These are phyloP conservation scores for Allantophomopsis lycopodina DNA, from an alignment of 2,329 filamentous ascomycete species.

Conservation along the genomic window DNA sequence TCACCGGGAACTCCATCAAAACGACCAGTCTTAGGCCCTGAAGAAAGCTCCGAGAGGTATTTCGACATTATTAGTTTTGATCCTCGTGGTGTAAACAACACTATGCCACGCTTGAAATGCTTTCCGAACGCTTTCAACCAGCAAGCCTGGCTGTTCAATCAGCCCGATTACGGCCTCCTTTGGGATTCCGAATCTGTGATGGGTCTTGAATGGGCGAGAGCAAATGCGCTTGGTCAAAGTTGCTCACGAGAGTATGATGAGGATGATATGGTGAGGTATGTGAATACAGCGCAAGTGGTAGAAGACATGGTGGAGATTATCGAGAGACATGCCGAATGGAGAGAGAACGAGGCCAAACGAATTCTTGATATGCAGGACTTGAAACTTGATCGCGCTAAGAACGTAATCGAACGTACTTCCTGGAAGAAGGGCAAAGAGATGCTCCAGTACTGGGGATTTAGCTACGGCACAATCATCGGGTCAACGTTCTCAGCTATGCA, in stretches of 20 bases:
- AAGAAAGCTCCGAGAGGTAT: neutral
- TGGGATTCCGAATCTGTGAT: slow-evolving; percentile 4
- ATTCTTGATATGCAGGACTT: no score
- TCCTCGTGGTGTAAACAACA: slow-evolving; percentile 31
- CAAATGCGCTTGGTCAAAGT: neutral
- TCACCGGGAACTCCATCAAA: neutral
- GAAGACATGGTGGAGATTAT: neutral
- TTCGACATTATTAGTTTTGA: slow-evolving; percentile 28
- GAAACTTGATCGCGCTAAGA: no score
- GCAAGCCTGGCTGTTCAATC: neutral
- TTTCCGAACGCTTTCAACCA: slow-evolving; percentile 10
- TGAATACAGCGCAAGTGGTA: neutral
- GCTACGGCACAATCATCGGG: slow-evolving; percentile 28
- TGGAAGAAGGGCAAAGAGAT: slow-evolving; percentile 11
- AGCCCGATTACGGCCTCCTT: slow-evolving; percentile 11
- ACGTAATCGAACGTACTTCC: slow-evolving; percentile 1
- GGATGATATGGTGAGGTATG: no score
- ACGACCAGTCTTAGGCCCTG: no score
- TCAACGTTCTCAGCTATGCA: slow-evolving; percentile 27
- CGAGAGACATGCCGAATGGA: neutral
- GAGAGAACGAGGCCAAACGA: neutral
- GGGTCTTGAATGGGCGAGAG: neutral
- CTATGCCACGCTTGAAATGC: slow-evolving; percentile 32
- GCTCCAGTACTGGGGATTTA: slow-evolving; percentile 33
- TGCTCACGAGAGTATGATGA: neutral